Percentiles rank a stretch among this genome's conserved stretches.
Conservation (phyloP, 1,284 basidiomycete genomes). For the Ganoderma meredithae region DNA sequence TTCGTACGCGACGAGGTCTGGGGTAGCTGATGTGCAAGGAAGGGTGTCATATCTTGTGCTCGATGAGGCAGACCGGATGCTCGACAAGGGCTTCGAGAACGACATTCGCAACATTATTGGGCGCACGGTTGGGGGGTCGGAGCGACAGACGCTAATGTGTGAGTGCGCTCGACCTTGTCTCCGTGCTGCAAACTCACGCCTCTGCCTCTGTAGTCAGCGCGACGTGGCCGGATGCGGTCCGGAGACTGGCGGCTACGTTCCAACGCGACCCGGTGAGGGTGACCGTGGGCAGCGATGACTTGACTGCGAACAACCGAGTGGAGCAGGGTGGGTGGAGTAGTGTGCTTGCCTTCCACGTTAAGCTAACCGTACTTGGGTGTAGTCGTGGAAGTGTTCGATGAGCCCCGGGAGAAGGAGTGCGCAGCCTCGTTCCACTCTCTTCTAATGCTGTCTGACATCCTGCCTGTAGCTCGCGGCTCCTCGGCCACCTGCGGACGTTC, state of each 20-base stretch:
- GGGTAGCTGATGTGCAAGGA: background rate
- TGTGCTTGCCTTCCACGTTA: background rate
- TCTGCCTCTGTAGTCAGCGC: constrained; percentile 80
- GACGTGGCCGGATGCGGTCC: constrained; percentile 98
- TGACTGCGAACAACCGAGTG: constrained; percentile 94
- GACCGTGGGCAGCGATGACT: constrained; percentile 95
- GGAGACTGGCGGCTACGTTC: constrained; percentile 92
- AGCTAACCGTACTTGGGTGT: constrained; percentile 4
- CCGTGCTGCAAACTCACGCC: constrained; percentile 14
- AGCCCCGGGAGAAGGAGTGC: constrained; percentile 88
- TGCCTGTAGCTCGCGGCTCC: constrained; percentile 68
- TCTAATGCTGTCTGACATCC: constrained; percentile 19
- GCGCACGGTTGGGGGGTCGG: constrained; percentile 68
- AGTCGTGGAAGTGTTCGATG: constrained; percentile 90
- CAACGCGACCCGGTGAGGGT: constrained; percentile 88
- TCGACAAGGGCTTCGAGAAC: constrained; percentile 99
- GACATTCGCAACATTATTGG: constrained; percentile 95
- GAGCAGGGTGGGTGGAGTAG: constrained; percentile 58
- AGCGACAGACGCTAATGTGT: constrained; percentile 95
- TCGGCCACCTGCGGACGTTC: constrained; percentile 66
- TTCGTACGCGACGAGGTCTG: background rate
- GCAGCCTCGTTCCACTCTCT: constrained; percentile 31
- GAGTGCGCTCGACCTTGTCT: constrained; percentile 42
- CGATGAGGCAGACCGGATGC: constrained; percentile 98
- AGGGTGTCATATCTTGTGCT: constrained; percentile 93